Percentiles rank a stretch among this genome's conserved stretches.
Evolutionary conservation across 2,329 filamentous ascomycete genomes (phyloP).

Genomic region (Nannizziopsis arthrosporioides): DNA sequence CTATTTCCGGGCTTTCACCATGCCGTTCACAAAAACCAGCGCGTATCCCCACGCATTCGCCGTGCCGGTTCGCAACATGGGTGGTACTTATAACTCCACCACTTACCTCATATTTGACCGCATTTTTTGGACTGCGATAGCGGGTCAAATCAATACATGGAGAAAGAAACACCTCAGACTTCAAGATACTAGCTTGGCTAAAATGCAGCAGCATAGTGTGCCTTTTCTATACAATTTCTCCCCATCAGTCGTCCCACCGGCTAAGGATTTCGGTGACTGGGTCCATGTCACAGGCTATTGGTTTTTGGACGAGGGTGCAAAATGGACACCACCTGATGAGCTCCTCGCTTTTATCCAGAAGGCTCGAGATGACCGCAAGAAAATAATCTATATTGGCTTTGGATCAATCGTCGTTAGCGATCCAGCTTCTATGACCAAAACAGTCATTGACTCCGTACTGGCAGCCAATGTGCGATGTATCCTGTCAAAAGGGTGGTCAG

Average conservation of each 20-base stretch:
- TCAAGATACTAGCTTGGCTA: conserved; percentile 70
- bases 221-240: conserved; percentile 98
- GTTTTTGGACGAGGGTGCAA: conserved; percentile 71
- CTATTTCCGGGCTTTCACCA: conserved; percentile 94
- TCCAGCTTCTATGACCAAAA: conserved; percentile 73
- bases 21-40: conserved; percentile 95
- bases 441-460: conserved; percentile 81
- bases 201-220: conserved; percentile 93
- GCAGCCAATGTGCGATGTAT: conserved; percentile 92
- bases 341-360: conserved; percentile 71
- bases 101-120: conserved; percentile 95
- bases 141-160: conserved; percentile 87
- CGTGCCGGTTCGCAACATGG: conserved; percentile 85
- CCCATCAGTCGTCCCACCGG: conserved; percentile 82
- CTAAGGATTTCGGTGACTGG: conserved; percentile 94
- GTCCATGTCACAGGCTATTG: conserved; percentile 95
- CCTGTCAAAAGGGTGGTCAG: conserved; percentile 93
- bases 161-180: conserved; percentile 67
- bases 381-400: conserved; percentile 93
- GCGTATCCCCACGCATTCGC: conserved; percentile 96
- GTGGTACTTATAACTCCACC: conserved; percentile 87
- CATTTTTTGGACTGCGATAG: conserved; percentile 90
- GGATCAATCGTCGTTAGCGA: conserved; percentile 91
- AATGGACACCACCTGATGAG: conserved; percentile 63
- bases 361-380: conserved; percentile 70